Base-by-base conservation (phyloP, 768 basidiomycete species). In the Termitomyces sp. region DNA sequence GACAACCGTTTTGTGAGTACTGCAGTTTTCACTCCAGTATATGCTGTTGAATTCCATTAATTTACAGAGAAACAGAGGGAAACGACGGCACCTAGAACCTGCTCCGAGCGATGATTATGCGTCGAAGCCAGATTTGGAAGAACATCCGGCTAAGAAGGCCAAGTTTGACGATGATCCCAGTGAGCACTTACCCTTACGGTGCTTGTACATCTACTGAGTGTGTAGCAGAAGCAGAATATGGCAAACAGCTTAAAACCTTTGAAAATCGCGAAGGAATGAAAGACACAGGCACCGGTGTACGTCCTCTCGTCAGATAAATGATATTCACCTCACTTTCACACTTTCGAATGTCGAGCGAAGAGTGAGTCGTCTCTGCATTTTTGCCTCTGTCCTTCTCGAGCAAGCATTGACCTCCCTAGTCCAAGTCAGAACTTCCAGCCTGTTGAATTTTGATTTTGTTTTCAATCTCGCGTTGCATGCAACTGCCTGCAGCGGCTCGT, bases 31-130 rank as follows among this genome's bases (percentile, higher is more conserved):
- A 13, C 22, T 24, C 20, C 2, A 44, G 32, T 14, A 24, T 34
- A 34, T 9, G 6, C 12, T 4, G 34, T 24, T 31, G 22, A 34
- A 16, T n/a, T 9, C 9, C 20, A n/a, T 24, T 18, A 3, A 5
- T 54, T 3, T 14, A 22, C 61, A 83, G 82, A 83, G 75, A 78
- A 79, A 72, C 39, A 72, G 81, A 67, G 80, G 83, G 69, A 83
- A 83, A 74, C 82, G 81, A 65, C 73, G 72, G 65, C 69, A 71
- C 65, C 76, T 74, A 74, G 76, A 76, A 67, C 34, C 61, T 65
- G 58, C 63, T 59, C 57, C 26, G 3, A 27, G 14, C n/a, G 5
- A 41, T 20, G 51, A 27, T 13, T 12, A 52, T n/a, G 7, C 18
- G 26, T 41, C 51, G 26, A 39, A 27, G 18, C 27, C 26, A n/a